Evolutionary conservation across 192 early-diverging fungal species (phyloP), one percentile per base, ranked within the genome.

Genomic region (Podila horticola): DNA sequence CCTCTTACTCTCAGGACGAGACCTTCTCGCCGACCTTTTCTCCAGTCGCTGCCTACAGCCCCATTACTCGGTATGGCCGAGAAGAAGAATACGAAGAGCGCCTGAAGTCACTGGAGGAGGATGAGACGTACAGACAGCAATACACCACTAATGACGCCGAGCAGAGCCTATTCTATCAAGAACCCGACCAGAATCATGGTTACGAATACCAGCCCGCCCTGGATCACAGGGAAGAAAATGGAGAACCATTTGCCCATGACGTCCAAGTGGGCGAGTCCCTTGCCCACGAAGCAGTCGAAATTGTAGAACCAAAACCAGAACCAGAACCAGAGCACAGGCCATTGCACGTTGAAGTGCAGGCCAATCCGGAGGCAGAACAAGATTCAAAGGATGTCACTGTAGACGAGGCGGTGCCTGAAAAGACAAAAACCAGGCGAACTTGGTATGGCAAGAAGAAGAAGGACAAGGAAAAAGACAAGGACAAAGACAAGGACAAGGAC

Each of bases 401-500:
- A n/a, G 52, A 55, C 24, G n/a, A 61, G 13, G 29, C 22, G 2
- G 26, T 10, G 2, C 11, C 30, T 26, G 67, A 69, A 52, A 81
- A 81, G 41, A 41, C 66, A n/a, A 81, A 81, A 50, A 33, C 71
- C 17, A 81, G 45, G 15, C 77, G 77, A 3, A 81, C 77, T 4
- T 81, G 77, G 77, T 81, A 60, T 11, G 77, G 77, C 36, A 73
- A 73, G 55, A 81, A 73, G 67, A 81, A 81, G 62, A 81, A 81
- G 50, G 76, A 79, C 20, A 79, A 79, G 50, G 52, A 55, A 8
- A 38, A 38, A 2, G 63, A 76, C 29, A 66, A 66, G 57, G 50
- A 64, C 12, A 38, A 38, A 2, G 63, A 76, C 29, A 66, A 66
- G 57, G 50, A 64, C 12, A 59, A 28, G 20, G 67, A 29, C 8